Percentiles rank a stretch among this genome's conserved stretches.
phyloP scores from a whole-genome alignment of 495 filamentous ascomycete genomes.

The Penicillium ucsense region DNA sequence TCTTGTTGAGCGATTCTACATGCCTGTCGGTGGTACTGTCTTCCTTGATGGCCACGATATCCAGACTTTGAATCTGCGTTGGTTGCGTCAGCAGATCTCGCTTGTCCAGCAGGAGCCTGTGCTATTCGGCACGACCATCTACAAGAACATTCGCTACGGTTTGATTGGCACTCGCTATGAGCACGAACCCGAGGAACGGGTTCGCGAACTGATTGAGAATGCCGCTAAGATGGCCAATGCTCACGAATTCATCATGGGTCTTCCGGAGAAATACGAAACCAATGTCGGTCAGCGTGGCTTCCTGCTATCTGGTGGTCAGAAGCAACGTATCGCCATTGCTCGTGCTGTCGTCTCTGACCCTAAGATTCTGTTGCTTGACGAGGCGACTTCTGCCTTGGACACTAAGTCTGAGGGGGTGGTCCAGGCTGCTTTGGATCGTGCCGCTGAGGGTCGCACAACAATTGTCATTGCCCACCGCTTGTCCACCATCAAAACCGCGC shows the following conservation, averaged over 20 bases:
- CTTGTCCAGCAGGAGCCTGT: slow-evolving; percentile 72
- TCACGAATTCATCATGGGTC: slow-evolving; percentile 74
- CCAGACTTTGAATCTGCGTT: slow-evolving; percentile 70
- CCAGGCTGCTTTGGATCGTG: slow-evolving; percentile 82
- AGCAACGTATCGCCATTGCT: slow-evolving; percentile 85
- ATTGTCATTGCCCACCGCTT: slow-evolving; percentile 94
- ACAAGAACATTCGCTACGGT: slow-evolving; percentile 75
- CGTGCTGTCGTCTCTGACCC: slow-evolving; percentile 88
- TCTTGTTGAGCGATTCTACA: slow-evolving; percentile 86
- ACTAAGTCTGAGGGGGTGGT: slow-evolving; percentile 93
- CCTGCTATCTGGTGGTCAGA: slow-evolving; percentile 86
- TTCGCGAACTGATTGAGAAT: slow-evolving; percentile 59
- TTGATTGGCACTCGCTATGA: slow-evolving; percentile 78
- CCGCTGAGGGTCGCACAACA: slow-evolving; percentile 83
- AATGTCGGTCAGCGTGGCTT: slow-evolving; percentile 94
- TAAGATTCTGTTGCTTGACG: slow-evolving; percentile 90
- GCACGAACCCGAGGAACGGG: slow-evolving; percentile 50
- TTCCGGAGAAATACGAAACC: slow-evolving; percentile 88
- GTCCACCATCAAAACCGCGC: slow-evolving; percentile 84
- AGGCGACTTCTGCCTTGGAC: slow-evolving; percentile 91
- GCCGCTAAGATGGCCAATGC: slow-evolving; percentile 89
- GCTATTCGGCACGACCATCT: slow-evolving; percentile 75
- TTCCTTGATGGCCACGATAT: slow-evolving; percentile 80
- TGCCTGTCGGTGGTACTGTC: slow-evolving; percentile 71
- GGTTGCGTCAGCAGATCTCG: slow-evolving; percentile 85